phyloP scores from a whole-genome alignment of 805 yeast genomes.

The Yamadazyma takamatsuzukensis region DNA sequence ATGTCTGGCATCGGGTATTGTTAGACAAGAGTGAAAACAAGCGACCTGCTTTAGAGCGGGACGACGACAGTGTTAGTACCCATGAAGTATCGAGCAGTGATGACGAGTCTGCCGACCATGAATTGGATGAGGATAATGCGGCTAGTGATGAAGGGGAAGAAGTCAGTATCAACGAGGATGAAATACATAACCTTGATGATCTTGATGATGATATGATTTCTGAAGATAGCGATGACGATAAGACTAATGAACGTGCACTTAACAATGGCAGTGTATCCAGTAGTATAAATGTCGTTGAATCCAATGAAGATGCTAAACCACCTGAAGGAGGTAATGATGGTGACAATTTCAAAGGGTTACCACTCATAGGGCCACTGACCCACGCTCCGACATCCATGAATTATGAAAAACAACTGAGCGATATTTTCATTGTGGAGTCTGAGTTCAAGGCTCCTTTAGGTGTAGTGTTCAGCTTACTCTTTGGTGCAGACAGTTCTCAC shows the following conservation, averaged over 20 bases:
- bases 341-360: constrained; percentile 32
- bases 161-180: neutral
- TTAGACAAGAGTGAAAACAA: constrained; percentile 11
- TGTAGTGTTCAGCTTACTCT: constrained; percentile 52
- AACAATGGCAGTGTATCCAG: neutral
- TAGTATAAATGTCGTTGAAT: neutral
- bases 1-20: constrained; percentile 55
- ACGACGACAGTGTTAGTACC: neutral
- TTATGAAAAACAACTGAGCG: constrained; percentile 45
- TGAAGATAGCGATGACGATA: neutral
- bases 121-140: constrained; percentile 3
- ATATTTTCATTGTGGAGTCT: constrained; percentile 54
- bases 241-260: neutral
- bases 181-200: neutral
- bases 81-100: neutral
- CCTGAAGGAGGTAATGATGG: constrained; percentile 4
- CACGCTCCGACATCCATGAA: constrained; percentile 49
- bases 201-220: neutral
- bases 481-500: constrained; percentile 55
- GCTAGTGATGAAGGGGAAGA: neutral
- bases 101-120: neutral
- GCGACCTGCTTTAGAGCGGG: neutral
- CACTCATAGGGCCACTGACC: constrained; percentile 40
- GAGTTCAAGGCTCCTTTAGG: constrained; percentile 63
- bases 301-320: constrained; percentile 4